A percentile compares a stretch with the other conserved stretches of the same genome.
Conservation (phyloP, 2,329 filamentous ascomycete species). For the Zymoseptoria crescenta region DNA sequence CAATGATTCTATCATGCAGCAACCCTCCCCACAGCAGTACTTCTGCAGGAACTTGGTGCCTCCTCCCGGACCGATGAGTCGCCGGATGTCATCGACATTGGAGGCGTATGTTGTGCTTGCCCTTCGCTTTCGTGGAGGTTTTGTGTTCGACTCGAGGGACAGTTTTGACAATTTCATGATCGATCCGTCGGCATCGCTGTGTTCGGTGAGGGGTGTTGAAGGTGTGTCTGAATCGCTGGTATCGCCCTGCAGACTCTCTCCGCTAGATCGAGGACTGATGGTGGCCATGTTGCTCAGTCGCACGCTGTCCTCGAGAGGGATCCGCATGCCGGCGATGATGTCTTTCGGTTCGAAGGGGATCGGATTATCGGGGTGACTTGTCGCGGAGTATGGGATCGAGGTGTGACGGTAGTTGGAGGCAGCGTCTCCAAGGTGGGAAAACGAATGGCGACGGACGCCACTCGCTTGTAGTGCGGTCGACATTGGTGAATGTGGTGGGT, state of each 20-base stretch:
- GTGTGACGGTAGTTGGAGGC: slow-evolving; percentile 25
- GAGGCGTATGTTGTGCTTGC: slow-evolving; percentile 40
- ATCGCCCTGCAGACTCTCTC: slow-evolving; percentile 22
- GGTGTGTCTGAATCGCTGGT: slow-evolving; percentile 19
- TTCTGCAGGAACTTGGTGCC: slow-evolving; percentile 55
- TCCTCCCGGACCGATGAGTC: slow-evolving; percentile 48
- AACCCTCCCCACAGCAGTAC: slow-evolving; percentile 57
- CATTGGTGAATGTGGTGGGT: not conserved
- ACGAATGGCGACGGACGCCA: slow-evolving; percentile 24
- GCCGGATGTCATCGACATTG: slow-evolving; percentile 48
- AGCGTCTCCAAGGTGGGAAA: slow-evolving; percentile 21
- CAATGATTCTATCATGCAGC: slow-evolving; percentile 53
- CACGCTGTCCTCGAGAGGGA: slow-evolving; percentile 16
- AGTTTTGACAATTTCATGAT: slow-evolving; percentile 12
- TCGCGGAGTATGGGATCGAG: slow-evolving; percentile 35
- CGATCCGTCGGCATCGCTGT: slow-evolving; percentile 15
- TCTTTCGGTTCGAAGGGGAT: slow-evolving; percentile 37
- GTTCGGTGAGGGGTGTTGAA: slow-evolving; percentile 37
- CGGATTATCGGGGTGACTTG: slow-evolving; percentile 41
- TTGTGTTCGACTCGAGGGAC: slow-evolving; percentile 12
- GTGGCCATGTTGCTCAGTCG: slow-evolving; percentile 23
- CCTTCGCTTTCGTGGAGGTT: slow-evolving; percentile 23
- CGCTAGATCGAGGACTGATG: slow-evolving; percentile 22
- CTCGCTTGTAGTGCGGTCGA: slow-evolving; percentile 6
- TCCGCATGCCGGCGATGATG: slow-evolving; percentile 18